Evolutionary conservation across 2,329 filamentous ascomycete species (phyloP), one percentile per base, ranked within the genome.

Genomic region (Penicillium sp.): DNA sequence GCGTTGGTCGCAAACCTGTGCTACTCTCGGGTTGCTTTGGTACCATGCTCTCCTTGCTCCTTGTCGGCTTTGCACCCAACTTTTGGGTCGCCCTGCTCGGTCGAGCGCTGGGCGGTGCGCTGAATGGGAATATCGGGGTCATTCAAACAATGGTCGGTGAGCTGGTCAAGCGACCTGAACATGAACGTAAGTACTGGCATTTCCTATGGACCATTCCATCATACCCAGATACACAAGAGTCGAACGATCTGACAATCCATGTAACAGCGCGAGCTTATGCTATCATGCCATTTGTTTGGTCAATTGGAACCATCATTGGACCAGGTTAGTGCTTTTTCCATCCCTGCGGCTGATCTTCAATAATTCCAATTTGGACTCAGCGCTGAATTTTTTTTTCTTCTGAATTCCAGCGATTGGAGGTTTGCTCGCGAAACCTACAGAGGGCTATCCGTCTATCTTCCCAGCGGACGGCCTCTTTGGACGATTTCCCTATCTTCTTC

Each of bases 251-350:
- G 11, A 51, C 51, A 49, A 52, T 58, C 39, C 40, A 36, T 45
- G 32, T 25, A 45, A 52, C 59, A 88, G 86, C 89, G 49, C 82
- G 85, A 52, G 90, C 90, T 27, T 95, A 90, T 66, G 83, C 89
- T 2, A 81, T 95, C 39, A 95, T 96, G 88, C 90, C 90, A 0
- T 95, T 95, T 63, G 86, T 95, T 6, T 96, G 90, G 90, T 85
- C 81, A 40, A 84, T 95, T 45, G 90, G 90, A 25, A 94, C 88
- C 8, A 95, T 95, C 54, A 77, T 95, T 45, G 90, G 90, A 0
- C 87, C 90, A 55, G 66, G 66, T 68, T 60, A 45, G 40, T 27
- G n/a, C 13, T 24, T 11, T 3, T 12, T 25, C 33, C 3, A 7
- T 11, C 12, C 32, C 13, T 28, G 25, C 12, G 33, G 3, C 9